Evolutionary conservation across 2,329 filamentous ascomycete genomes (phyloP), one percentile per base, ranked within the genome.

Genomic region (Nigrograna mackinnonii): DNA sequence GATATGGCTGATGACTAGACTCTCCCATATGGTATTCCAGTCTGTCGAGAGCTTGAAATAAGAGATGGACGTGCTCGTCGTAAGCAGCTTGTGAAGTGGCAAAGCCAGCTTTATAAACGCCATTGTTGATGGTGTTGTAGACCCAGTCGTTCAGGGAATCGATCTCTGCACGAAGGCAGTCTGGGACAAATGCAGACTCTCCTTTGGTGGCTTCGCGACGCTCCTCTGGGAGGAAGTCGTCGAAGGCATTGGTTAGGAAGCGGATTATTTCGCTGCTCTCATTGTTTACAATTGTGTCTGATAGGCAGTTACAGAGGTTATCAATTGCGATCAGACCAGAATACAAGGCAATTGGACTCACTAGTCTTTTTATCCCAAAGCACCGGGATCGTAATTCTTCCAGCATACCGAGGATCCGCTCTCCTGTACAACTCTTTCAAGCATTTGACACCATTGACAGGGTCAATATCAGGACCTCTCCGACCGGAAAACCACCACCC

Each of bases 41-140:
- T 22, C 80, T 78, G 69, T 95, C 89, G 6, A 96, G 82, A 0
- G 85, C 84, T 42, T 80, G 77, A 66, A 96, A 96, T 7, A 96
- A 80, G 0, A 78, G 74, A 3, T 63, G 63, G 3, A 95, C 83
- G 58, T 88, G 86, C 46, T 80, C 79, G 58, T 92, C 86, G 68
- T 96, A 96, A 1, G 89, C 89, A 51, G 83, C 80, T 69, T 92
- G 86, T 1, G 86, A 88, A 4, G 85, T 91, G 20, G 91, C 91
- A 62, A 96, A 96, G 24, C 91, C 91, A 45, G 84, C 69, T 55
- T 78, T 77, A 56, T 77, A 81, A 4, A 80, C 74, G 0, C 77
- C 78, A 44, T 81, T 78, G 56, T 80, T 80, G 43, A 80, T 69
- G 2, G 60, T 63, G 35, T 74, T 82, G 69, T 95, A 95, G 20